Base-by-base conservation (phyloP, 331 rosid species). In the Malus hybrid region DNA sequence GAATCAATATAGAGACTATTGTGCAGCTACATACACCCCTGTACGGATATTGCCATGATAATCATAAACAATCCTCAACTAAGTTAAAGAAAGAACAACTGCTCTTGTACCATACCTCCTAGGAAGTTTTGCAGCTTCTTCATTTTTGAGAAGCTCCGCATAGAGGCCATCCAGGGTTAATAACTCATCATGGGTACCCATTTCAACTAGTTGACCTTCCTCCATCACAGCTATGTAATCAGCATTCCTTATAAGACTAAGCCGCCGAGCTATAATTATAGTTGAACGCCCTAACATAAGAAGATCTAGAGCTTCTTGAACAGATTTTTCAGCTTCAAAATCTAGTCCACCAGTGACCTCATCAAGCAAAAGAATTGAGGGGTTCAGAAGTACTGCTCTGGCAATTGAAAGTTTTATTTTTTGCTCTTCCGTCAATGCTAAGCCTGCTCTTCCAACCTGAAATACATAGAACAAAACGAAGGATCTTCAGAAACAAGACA, bases 291-390 rank as follows among this genome's bases (percentile, higher is more conserved):
- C 99, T 79, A 95, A 82, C 99, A 95, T 95, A 60, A 95, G 96
- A 72, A 95, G 93, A 89, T 95, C 99, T 54, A 95, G 81, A 82
- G 98, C 96, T 79, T 90, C 96, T 84, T 95, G 99, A 74, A 95
- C 99, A 72, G 93, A 84, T 83, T 84, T 92, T 92, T 95, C 99
- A 66, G 99, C 99, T 88, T 95, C 99, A 88, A 95, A 95, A 88
- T 95, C 99, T 83, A 95, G 98, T 55, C 99, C 99, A 48, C 99
- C 99, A 62, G 99, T 95, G 75, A 95, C 99, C 84, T 95, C 99
- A 83, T 95, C 99, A 77, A 95, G 98, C 77, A 95, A 83, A 80
- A 95, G 93, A 83, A 95, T 92, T 61, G 99, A 85, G 68, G 99
- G 99, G 81, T 92, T 95, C 81, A 95, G 78, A 83, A 95, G 99